Conservation (phyloP, 2,329 filamentous ascomycete species). For the Penicillium sp. region DNA sequence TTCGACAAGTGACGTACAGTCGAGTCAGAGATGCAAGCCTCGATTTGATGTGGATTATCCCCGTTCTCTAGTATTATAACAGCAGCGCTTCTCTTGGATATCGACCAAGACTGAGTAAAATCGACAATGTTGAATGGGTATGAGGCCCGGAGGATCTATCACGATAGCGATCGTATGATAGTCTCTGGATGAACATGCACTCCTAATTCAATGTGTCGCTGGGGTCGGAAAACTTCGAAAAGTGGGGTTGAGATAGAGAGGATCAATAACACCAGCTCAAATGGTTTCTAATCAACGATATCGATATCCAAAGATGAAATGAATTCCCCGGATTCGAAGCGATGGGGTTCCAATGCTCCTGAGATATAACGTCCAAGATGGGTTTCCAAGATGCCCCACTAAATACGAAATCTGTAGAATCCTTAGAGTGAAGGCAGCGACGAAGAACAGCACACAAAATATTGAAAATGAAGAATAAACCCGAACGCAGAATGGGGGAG, state of each 20-base stretch:
- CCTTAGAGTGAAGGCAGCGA: slow-evolving; percentile 1
- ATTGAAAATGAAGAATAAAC: slow-evolving; percentile 17
- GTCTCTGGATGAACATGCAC: slow-evolving; percentile 1
- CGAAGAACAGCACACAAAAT: not conserved
- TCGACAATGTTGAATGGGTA: not conserved
- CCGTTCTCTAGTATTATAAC: slow-evolving; percentile 7
- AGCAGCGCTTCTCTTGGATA: slow-evolving; percentile 1
- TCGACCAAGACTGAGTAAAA: not conserved
- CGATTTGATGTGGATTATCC: slow-evolving; percentile 1
- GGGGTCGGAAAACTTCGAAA: not conserved
- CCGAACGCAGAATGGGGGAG: slow-evolving; percentile 2
- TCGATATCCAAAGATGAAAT: not conserved
- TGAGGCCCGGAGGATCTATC: not conserved
- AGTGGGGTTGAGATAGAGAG: not conserved
- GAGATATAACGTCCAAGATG: slow-evolving; percentile 5
- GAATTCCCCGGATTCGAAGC: not conserved
- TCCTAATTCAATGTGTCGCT: not conserved
- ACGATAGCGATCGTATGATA: not conserved
- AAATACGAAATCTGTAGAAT: slow-evolving; percentile 6
- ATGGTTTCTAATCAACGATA: not conserved
- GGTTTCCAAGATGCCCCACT: slow-evolving; percentile 11
- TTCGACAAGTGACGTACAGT: slow-evolving; percentile 18
- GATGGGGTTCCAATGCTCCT: not conserved
- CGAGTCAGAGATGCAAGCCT: slow-evolving; percentile 19
- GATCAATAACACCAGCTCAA: not conserved